Percentiles rank a stretch among this genome's conserved stretches.
Evolutionary conservation across 2,329 filamentous ascomycete genomes (phyloP).

Genomic region (Colletotrichum simmondsii): DNA sequence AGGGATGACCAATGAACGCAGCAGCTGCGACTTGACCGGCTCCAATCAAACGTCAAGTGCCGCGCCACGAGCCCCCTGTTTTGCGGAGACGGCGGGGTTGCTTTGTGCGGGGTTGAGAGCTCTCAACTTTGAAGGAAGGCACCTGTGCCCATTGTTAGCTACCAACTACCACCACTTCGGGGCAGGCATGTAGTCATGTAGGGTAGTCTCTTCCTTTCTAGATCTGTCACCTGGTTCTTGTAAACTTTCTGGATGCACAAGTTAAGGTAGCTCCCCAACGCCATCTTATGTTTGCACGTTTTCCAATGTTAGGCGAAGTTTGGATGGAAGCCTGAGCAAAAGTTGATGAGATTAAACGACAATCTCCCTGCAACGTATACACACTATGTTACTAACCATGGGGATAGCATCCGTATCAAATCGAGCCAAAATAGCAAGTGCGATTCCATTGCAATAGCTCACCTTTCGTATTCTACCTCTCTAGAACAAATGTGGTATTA

Average conservation of each 20-base stretch:
- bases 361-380: not conserved
- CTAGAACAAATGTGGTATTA: too few species aligned
- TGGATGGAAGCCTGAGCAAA: not conserved
- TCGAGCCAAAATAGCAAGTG: not conserved
- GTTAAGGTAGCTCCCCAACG: not conserved
- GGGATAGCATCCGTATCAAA: not conserved
- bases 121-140: not conserved
- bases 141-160: not conserved
- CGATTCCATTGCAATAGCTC: not conserved
- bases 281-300: not conserved
- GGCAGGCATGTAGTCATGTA: too few species aligned
- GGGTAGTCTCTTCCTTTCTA: not conserved
- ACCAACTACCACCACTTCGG: not conserved
- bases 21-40: not conserved
- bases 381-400: not conserved
- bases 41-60: slow-evolving; percentile 27
- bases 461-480: too few species aligned
- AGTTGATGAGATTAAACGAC: not conserved
- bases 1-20: not conserved
- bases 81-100: slow-evolving; percentile 11
- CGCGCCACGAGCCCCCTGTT: slow-evolving; percentile 16
- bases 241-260: not conserved
- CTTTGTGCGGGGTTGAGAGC: slow-evolving; percentile 21
- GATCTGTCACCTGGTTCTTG: not conserved
- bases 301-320: not conserved